These are phyloP conservation scores for Westerdykella aurantiaca DNA, from an alignment of 2,329 filamentous ascomycete species.

Conservation along the genomic window DNA sequence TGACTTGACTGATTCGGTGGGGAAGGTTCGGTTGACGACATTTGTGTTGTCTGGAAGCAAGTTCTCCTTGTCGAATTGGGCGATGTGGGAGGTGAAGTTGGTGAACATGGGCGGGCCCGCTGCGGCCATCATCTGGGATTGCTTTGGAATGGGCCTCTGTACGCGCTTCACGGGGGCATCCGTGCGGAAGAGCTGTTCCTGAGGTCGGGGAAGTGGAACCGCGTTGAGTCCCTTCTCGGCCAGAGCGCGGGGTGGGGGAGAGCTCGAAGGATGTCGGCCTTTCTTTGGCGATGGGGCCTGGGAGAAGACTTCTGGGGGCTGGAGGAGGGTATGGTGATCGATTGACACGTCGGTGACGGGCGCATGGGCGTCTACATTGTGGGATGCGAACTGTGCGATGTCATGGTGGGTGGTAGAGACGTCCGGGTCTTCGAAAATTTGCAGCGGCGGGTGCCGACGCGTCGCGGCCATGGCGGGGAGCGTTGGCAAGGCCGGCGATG, in stretches of 20 bases:
- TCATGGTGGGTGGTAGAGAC: conserved; percentile 40
- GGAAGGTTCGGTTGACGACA: conserved; percentile 5
- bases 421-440: conserved; percentile 55
- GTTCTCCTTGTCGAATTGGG: conserved; percentile 47
- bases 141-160: conserved; percentile 43
- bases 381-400: conserved; percentile 46
- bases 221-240: conserved; percentile 60
- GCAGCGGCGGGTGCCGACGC: conserved; percentile 51
- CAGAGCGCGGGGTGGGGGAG: conserved; percentile 54
- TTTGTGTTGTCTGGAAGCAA: conserved; percentile 15
- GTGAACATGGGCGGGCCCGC: conserved; percentile 52
- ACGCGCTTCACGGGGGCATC: conserved; percentile 65
- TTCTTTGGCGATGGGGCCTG: conserved; percentile 66
- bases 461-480: conserved; percentile 47
- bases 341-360: conserved; percentile 43
- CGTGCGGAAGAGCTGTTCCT: conserved; percentile 49
- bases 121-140: conserved; percentile 39
- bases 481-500: conserved; percentile 17
- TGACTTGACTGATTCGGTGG: conserved; percentile 25
- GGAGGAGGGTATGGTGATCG: conserved; percentile 61
- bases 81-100: conserved; percentile 40
- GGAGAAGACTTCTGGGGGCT: conserved; percentile 51
- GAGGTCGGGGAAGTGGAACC: conserved; percentile 61
- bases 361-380: conserved; percentile 44
- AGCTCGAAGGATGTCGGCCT: conserved; percentile 50